Base-by-base conservation (phyloP, 371 early-diverging fungal species). In the Actinomucor elegans region DNA sequence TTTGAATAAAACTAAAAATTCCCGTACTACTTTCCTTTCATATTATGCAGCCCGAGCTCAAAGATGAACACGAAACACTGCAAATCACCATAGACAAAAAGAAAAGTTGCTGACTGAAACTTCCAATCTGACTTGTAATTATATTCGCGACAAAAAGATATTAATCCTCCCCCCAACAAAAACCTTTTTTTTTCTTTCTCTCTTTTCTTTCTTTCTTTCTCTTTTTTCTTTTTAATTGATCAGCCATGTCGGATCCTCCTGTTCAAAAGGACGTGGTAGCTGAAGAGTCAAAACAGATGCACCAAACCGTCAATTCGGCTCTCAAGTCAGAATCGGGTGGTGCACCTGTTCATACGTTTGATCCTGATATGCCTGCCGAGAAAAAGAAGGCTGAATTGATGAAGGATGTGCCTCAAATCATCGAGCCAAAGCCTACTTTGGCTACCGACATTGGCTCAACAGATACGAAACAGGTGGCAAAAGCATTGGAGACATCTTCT, bases 281-380 rank as follows among this genome's bases (percentile, higher is more conserved):
- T 11, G 46, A 56, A 35, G 62, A 61, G 26, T 61, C 62, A 2
- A 29, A 57, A 18, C 34, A 61, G 24, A 29, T 61, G 20, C 56
- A 52, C 32, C 21, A 61, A 15, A 20, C 47, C 7, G 29, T 61
- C 1, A 56, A 56, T n/a, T 35, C 43, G n/a, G 43, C 56, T 26
- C 29, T 61, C 23, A 47, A 56, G 42, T 24, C 41, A 9, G 46
- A 57, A 20, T 26, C 43, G 18, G 47, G 44, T 1, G 56, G 49
- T 14, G 43, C 63, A 2, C 36, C 36, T 7, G 48, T 63, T 15
- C 60, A 71, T 33, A 48, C 34, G 28, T 69, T 66, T 46, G 14
- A 61, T 12, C 61, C 64, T 15, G 69, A 64, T 11, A 54, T 31
- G 33, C 18, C 70, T 43, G 57, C 73, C 17, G 58, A 59, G 42